Evolutionary conservation across 257 asterid genomes (phyloP).

Genomic region (Anisodus tanguticus): DNA sequence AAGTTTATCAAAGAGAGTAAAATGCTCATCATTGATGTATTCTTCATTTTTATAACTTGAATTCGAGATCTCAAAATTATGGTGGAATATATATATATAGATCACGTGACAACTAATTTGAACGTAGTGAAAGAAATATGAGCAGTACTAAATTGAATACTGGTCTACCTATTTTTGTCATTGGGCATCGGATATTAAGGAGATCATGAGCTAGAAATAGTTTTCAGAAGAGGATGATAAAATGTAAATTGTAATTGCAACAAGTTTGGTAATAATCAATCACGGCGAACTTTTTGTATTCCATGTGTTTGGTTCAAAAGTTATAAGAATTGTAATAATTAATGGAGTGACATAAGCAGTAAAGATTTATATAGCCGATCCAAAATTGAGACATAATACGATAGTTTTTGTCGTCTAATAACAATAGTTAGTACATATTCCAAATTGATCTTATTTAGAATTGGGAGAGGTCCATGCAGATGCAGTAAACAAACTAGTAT

Average conservation of each 20-base stretch:
- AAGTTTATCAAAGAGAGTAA: not conserved
- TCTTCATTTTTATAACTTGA: not conserved
- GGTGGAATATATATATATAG: not conserved
- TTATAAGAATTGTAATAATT: not conserved
- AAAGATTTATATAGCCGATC: not conserved
- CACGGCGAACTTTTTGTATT: not conserved
- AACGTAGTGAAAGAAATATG: not conserved
- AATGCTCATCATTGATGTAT: not conserved
- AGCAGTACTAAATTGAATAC: not conserved
- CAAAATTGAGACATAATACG: not conserved
- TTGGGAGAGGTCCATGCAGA: slow-evolving; percentile 77
- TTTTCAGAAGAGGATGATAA: not conserved
- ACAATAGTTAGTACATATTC: not conserved
- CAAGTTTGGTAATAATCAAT: not conserved
- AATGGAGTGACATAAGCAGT: not conserved
- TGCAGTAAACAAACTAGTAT: slow-evolving; percentile 73
- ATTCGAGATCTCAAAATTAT: not conserved
- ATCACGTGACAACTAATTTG: not conserved
- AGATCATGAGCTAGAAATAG: slow-evolving; percentile 6
- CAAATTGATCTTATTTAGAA: slow-evolving; percentile 29
- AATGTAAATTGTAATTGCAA: not conserved
- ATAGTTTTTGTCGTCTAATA: not conserved
- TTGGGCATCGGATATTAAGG: not conserved
- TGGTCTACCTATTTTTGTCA: not conserved
- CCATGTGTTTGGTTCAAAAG: not conserved